These are phyloP conservation scores for Xylaria cubensis DNA, from an alignment of 495 filamentous ascomycete species.

Conservation along the genomic window DNA sequence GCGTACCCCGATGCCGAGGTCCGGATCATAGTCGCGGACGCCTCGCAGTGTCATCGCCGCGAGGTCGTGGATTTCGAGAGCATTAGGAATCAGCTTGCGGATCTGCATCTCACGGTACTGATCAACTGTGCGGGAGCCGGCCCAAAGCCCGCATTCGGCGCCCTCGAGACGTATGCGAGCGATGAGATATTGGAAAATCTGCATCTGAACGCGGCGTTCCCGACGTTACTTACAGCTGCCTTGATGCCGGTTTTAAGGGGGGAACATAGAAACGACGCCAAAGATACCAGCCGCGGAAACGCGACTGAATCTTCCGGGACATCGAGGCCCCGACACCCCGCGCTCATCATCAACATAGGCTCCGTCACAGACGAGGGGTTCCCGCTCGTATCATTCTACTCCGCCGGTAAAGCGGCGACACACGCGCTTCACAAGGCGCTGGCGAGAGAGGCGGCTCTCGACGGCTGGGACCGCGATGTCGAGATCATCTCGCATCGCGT, in stretches of 20 bases:
- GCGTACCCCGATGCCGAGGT: conserved; percentile 39
- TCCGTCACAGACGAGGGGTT: conserved; percentile 38
- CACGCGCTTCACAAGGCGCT: conserved; percentile 26
- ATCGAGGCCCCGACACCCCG: conserved; percentile 20
- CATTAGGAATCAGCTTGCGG: conserved; percentile 28
- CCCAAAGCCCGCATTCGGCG: conserved; percentile 23
- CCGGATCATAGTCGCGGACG: conserved; percentile 38
- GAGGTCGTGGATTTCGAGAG: conserved; percentile 27
- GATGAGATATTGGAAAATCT: conserved; percentile 14
- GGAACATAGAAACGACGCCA: not conserved
- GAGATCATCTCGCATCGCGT: conserved; percentile 36
- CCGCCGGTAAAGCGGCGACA: conserved; percentile 32
- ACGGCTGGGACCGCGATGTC: conserved; percentile 29
- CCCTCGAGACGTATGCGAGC: conserved; percentile 6
- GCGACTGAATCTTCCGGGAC: conserved; percentile 10
- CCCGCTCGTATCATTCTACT: conserved; percentile 37
- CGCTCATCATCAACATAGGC: conserved; percentile 38
- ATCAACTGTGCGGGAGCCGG: conserved; percentile 42
- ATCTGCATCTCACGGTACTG: conserved; percentile 42
- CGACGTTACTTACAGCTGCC: conserved; percentile 25
- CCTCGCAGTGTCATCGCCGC: conserved; percentile 25
- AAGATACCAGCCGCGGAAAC: not conserved
- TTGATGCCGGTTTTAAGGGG: conserved; percentile 9
- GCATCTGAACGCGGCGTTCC: conserved; percentile 24
- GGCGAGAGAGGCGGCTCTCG: not conserved